phyloP scores from a whole-genome alignment of 495 filamentous ascomycete species.

The Tuber borchii region DNA sequence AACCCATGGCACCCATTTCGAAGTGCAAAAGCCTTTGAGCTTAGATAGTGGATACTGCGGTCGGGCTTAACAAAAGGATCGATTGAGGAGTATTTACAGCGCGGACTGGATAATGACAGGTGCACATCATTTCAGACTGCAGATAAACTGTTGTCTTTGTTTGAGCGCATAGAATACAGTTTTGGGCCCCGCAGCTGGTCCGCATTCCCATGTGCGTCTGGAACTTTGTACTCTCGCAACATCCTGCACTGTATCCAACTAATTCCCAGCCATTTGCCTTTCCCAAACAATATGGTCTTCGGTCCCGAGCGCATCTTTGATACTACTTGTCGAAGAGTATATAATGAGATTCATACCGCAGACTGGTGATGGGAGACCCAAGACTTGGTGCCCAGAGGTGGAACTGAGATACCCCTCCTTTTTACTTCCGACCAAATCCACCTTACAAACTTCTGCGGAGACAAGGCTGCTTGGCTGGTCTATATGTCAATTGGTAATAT shows the following conservation, averaged over 20 bases:
- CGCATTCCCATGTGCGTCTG: too few species aligned
- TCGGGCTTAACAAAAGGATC: not conserved
- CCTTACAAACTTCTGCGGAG: slow-evolving; percentile 10
- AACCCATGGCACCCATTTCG: slow-evolving; percentile 6
- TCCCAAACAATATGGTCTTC: not conserved
- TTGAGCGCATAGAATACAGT: not conserved
- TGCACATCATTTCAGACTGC: not conserved
- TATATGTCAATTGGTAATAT: slow-evolving; percentile 9
- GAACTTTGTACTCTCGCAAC: not conserved
- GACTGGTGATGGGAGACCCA: too few species aligned
- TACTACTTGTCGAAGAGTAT: not conserved
- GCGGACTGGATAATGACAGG: not conserved
- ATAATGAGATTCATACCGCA: slow-evolving; percentile 10
- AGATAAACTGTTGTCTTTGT: not conserved
- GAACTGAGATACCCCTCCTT: not conserved
- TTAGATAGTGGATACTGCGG: not conserved
- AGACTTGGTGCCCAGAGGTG: not conserved
- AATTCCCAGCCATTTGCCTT: not conserved
- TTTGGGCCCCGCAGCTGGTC: not conserved
- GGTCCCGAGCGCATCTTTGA: not conserved
- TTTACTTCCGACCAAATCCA: not conserved
- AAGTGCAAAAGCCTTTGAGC: not conserved
- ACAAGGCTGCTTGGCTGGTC: slow-evolving; percentile 8
- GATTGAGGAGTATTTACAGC: not conserved
- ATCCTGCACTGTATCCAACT: not conserved